Conservation (phyloP, 495 filamentous ascomycete genomes). For the Aspergillus saccharolyticus region DNA sequence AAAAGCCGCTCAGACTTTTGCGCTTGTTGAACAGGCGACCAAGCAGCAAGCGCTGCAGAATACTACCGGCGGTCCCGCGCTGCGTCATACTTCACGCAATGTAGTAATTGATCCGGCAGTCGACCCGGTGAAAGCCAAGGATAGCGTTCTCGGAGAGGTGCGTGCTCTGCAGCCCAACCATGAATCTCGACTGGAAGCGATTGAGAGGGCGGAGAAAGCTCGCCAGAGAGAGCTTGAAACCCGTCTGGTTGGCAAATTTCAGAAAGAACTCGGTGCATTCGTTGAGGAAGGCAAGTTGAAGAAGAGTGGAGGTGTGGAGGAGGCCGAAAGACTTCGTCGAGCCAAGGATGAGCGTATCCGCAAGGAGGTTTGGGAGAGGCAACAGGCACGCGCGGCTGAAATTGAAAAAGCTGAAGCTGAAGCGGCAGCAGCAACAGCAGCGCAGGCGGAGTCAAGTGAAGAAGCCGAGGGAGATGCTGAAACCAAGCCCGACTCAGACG, state of each 20-base stretch:
- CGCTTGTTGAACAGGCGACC: slow-evolving; percentile 90
- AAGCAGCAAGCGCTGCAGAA: slow-evolving; percentile 87
- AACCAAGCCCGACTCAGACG: not conserved
- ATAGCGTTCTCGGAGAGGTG: slow-evolving; percentile 87
- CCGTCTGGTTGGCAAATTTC: slow-evolving; percentile 71
- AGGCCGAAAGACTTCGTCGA: slow-evolving; percentile 78
- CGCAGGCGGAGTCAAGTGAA: slow-evolving; percentile 20
- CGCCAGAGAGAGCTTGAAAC: slow-evolving; percentile 81
- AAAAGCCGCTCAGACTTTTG: slow-evolving; percentile 87
- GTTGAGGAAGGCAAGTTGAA: slow-evolving; percentile 90
- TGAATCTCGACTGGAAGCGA: slow-evolving; percentile 85
- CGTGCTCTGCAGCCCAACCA: slow-evolving; percentile 93
- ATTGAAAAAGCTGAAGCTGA: slow-evolving; percentile 30
- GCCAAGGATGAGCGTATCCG: slow-evolving; percentile 84
- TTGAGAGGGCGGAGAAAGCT: slow-evolving; percentile 87
- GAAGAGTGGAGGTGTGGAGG: slow-evolving; percentile 92
- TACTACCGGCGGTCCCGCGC: slow-evolving; percentile 31
- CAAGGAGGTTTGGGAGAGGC: slow-evolving; percentile 76
- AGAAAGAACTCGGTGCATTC: slow-evolving; percentile 81
- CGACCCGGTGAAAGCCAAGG: slow-evolving; percentile 78
- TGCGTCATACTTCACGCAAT: slow-evolving; percentile 52
- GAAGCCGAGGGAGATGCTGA: slow-evolving; percentile 8
- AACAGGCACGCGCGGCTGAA: slow-evolving; percentile 47
- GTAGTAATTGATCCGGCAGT: slow-evolving; percentile 59
- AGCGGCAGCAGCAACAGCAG: slow-evolving; percentile 24